Evolutionary conservation across 495 filamentous ascomycete genomes (phyloP).

Genomic region (Apiosordaria backusii): DNA sequence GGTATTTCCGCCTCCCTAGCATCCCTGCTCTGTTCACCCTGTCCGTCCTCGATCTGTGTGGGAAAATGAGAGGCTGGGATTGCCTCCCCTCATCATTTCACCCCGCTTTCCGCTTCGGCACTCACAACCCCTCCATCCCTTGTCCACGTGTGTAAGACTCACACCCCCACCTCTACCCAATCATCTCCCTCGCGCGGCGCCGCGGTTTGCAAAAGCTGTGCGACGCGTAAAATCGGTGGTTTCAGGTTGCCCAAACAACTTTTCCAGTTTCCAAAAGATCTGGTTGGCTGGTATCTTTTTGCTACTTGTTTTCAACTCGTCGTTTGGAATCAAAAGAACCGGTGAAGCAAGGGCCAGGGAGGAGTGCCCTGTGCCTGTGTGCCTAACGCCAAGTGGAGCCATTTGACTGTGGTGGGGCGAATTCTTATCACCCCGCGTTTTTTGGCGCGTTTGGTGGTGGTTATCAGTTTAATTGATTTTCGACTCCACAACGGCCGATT

Average conservation of each 20-base stretch:
- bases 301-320: no score
- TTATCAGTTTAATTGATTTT: neutral
- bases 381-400: neutral
- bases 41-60: no score
- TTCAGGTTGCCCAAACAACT: neutral
- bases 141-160: neutral
- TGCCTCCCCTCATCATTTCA: no score
- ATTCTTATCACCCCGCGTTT: slow-evolving; percentile 19
- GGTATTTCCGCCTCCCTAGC: no score
- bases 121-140: neutral
- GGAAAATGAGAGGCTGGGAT: neutral
- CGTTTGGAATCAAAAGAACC: neutral
- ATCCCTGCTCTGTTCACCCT: no score
- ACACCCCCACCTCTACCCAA: neutral
- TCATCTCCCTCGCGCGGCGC: neutral
- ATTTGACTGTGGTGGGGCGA: neutral
- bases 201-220: no score
- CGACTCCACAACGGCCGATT: neutral
- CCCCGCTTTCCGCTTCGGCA: neutral
- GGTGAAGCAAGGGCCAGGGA: neutral
- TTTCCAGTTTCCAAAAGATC: neutral
- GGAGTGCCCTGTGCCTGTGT: neutral
- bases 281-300: neutral
- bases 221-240: neutral
- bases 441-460: neutral